Base-by-base conservation (phyloP, 768 basidiomycete species). In the Mrakia frigida region DNA sequence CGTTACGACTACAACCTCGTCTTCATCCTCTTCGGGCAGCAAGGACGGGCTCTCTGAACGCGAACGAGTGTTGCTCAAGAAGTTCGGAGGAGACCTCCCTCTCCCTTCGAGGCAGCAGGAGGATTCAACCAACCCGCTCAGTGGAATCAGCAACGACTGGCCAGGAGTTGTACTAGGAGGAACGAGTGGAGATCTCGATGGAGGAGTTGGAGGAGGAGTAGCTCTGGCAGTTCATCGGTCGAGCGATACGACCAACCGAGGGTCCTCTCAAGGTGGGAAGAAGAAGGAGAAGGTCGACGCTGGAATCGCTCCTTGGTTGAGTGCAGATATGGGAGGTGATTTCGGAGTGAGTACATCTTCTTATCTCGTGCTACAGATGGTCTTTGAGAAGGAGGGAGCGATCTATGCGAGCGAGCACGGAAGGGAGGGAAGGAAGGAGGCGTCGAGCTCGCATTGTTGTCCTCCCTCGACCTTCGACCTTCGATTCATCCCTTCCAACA, bases 241-340 rank as follows among this genome's bases (percentile, higher is more conserved):
- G n/a, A 59, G 50, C n/a, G 53, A 52, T 25, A 53, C 37, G n/a
- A 33, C 53, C 50, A 53, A 68, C 65, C 37, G 63, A 25, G 33
- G 31, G 0, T 28, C 33, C 18, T 28, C 33, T 18, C 28, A 41
- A 11, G 56, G 16, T 50, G 18, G 43, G 13, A 71, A 63, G 37
- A 71, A 73, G 61, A 50, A 63, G 31, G 70, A 77, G n/a, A 71
- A 77, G 61, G 43, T 71, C 3, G 76, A 77, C 41, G 63, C 76
- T 21, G 76, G 76, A 14, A 77, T 77, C 46, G 76, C 76, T 7
- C 76, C 76, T 23, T 77, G 76, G 76, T 53, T 77, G 5, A 35
- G 37, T 5, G 70, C 75, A 35, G 75, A 76, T 56, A 2, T 41
- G 14, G 73, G 73, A 65, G 60, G 23, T 2, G 56, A 72, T 31